Conservation (phyloP, 495 filamentous ascomycete species). For the Friedmanniomyces simplex region DNA sequence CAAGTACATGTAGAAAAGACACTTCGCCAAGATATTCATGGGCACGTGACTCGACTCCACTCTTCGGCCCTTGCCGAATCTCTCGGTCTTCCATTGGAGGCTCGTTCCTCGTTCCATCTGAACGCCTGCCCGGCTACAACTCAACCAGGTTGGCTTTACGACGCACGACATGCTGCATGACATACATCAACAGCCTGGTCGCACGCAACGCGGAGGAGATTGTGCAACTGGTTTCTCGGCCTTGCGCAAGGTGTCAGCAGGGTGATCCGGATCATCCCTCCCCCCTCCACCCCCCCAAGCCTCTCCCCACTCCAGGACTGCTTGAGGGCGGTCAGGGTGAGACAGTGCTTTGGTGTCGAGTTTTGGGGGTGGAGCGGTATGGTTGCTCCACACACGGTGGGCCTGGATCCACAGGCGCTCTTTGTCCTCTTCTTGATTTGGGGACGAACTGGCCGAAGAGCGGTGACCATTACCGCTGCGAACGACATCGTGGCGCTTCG, state of each 20-base stretch:
- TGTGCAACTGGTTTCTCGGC: not conserved
- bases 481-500: not conserved
- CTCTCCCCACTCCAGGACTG: not conserved
- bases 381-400: not conserved
- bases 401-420: not conserved
- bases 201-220: not conserved
- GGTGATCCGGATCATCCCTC: too few species aligned
- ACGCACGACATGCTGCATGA: not conserved
- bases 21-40: too few species aligned
- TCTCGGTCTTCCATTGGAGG: too few species aligned
- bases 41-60: too few species aligned
- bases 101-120: too few species aligned
- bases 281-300: too few species aligned
- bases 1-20: too few species aligned
- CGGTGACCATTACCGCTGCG: slow-evolving; percentile 1
- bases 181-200: not conserved
- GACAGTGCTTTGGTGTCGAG: not conserved
- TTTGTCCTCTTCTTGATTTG: not conserved
- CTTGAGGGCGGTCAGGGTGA: not conserved
- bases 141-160: not conserved
- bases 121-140: not conserved
- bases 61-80: too few species aligned
- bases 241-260: not conserved
- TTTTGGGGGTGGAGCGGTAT: not conserved
- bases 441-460: not conserved